Percentiles rank a stretch among this genome's conserved stretches.
Conservation (phyloP, 2,329 filamentous ascomycete species). For the Pyrenophora tritici-repentis region DNA sequence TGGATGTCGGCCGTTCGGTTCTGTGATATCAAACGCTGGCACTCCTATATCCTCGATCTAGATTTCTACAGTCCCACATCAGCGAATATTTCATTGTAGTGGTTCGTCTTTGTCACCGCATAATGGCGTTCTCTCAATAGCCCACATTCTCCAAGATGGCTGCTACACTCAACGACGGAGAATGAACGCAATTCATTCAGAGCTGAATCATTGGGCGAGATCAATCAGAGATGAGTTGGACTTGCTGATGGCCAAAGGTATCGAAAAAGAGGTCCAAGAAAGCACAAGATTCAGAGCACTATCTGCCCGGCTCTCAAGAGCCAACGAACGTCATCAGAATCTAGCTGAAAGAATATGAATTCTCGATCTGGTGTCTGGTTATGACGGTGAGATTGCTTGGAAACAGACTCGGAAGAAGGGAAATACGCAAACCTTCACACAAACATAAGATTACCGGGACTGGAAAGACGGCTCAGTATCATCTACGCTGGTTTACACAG, state of each 20-base stretch:
- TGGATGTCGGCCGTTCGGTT: slow-evolving; percentile 47
- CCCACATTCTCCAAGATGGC: slow-evolving; percentile 39
- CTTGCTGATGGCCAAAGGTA: not conserved
- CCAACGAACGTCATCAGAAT: too few relatives aligned
- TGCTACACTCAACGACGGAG: slow-evolving; percentile 40
- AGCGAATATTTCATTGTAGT: slow-evolving; percentile 52
- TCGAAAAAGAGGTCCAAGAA: slow-evolving; percentile 29
- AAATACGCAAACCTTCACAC: slow-evolving; percentile 34
- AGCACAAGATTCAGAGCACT: slow-evolving; percentile 30
- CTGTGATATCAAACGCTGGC: slow-evolving; percentile 51
- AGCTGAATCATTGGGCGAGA: slow-evolving; percentile 45
- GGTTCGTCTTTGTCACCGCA: slow-evolving; percentile 47
- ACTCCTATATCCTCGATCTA: slow-evolving; percentile 49
- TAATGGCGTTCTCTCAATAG: slow-evolving; percentile 44
- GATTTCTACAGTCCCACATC: slow-evolving; percentile 41
- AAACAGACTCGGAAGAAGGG: slow-evolving; percentile 51
- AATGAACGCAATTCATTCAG: slow-evolving; percentile 37
- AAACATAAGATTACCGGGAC: slow-evolving; percentile 26
- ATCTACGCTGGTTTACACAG: slow-evolving; percentile 44
- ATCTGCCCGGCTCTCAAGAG: too few relatives aligned
- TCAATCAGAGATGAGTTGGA: slow-evolving; percentile 47
- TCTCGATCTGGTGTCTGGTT: slow-evolving; percentile 13
- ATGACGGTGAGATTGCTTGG: slow-evolving; percentile 50
- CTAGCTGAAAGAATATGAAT: too few relatives aligned
- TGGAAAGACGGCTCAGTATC: slow-evolving; percentile 34